Evolutionary conservation across 2,329 filamentous ascomycete genomes (phyloP), one percentile per base, ranked within the genome.

Genomic region (Talaromyces albobiverticillius): DNA sequence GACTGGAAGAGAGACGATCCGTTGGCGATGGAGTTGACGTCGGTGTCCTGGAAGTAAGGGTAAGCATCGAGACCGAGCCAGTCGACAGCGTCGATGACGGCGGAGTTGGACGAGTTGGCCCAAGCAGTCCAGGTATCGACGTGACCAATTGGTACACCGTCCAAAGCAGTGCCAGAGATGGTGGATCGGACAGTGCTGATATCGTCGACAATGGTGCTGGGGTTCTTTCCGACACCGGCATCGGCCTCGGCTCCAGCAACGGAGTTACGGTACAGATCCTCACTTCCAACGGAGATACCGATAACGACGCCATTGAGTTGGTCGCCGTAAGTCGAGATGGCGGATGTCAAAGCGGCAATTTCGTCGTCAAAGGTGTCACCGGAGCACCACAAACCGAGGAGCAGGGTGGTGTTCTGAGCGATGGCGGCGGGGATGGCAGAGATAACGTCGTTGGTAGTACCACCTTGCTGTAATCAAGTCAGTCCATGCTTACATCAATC

Each of bases 121-220:
- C 84, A 92, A 50, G 83, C 83, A 32, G 86, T 90, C 90, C 90
- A 95, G 49, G 91, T 95, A 68, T 95, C 91, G 67, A 95, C 90
- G 72, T 95, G 91, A 50, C 90, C 90, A 57, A 95, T 77, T 16
- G 82, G 77, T 43, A 77, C 80, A 22, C 73, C 72, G 34, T 60
- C 63, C 42, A 79, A 74, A 46, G 74, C 67, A 13, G 88, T 90
- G 56, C 82, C 82, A 25, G 80, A 66, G 65, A 95, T 82, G 57
- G 82, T 77, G 25, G 76, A 70, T 59, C 85, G 83, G 56, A 89
- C 84, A 67, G 87, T 77, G 55, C 79, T 71, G 76, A 95, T 90
- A 74, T 91, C 94, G 55, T 74, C 70, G 63, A 84, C 80, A 36
- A 95, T 75, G 10, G 76, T 77, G 36, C 77, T 74, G 4, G 90